phyloP scores from a whole-genome alignment of 2,329 filamentous ascomycete species.

The Chalaropsis thielavioides region DNA sequence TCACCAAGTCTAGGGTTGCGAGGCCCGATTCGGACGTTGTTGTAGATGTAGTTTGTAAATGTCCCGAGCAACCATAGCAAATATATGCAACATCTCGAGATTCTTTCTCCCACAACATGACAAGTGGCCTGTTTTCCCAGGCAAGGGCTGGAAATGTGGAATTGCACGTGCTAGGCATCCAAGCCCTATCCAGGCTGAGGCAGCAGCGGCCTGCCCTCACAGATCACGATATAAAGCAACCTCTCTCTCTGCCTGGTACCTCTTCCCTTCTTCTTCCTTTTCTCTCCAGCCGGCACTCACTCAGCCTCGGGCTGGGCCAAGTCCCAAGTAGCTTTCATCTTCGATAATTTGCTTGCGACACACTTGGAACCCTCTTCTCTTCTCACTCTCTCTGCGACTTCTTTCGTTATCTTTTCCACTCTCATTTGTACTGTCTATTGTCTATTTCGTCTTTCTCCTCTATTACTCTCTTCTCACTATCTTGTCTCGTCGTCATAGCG shows the following conservation, averaged over 20 bases:
- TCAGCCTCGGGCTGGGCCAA: neutral
- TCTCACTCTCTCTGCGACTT: no score
- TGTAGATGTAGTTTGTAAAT: neutral
- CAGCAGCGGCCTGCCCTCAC: neutral
- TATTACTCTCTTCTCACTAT: no score
- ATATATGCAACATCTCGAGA: neutral
- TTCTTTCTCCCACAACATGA: neutral
- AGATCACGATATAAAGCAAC: neutral
- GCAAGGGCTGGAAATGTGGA: neutral
- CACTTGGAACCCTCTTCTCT: no score
- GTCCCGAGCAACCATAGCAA: neutral
- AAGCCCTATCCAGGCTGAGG: neutral
- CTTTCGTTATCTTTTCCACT: no score
- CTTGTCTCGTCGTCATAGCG: no score
- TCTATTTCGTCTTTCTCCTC: no score
- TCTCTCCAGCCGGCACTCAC: neutral
- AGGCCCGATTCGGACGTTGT: neutral
- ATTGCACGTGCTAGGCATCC: neutral
- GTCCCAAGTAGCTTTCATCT: neutral
- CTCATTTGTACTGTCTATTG: no score
- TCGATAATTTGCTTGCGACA: neutral
- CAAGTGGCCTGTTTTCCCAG: neutral
- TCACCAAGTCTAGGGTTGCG: neutral
- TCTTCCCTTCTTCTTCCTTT: neutral
- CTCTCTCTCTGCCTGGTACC: neutral